These are phyloP conservation scores for Eucalyptus curtisii DNA, from an alignment of 345 rosid genomes.

Conservation along the genomic window DNA sequence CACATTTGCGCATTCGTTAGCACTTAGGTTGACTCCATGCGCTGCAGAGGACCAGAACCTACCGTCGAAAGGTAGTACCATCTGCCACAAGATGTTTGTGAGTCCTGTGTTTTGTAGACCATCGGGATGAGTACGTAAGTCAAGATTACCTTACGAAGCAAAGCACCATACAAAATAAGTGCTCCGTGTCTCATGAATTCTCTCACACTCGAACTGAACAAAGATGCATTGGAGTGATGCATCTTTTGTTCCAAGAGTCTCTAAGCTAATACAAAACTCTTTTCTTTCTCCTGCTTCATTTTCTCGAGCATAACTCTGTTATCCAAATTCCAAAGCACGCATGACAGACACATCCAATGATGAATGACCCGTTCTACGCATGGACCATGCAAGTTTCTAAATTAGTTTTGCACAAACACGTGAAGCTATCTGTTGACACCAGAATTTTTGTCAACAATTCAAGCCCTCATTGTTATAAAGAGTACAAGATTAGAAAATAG, in stretches of 20 bases:
- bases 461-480: too few species aligned
- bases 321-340: background rate
- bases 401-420: background rate
- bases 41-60: background rate
- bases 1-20: background rate
- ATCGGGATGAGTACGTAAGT: too few species aligned
- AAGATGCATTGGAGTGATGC: background rate
- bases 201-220: too few species aligned
- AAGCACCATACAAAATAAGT: too few species aligned
- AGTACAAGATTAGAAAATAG: too few species aligned
- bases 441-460: too few species aligned
- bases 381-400: background rate
- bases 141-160: too few species aligned
- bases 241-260: background rate
- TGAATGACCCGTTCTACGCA: background rate
- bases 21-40: background rate
- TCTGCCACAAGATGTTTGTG: background rate
- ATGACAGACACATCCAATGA: background rate
- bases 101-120: too few species aligned
- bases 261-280: background rate
- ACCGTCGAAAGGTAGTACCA: background rate
- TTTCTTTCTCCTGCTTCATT: background rate
- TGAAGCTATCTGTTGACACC: accelerated
- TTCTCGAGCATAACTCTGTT: background rate
- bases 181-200: too few species aligned